Evolutionary conservation across 164 flowering plant species (phyloP), one percentile per base, ranked within the genome.

Genomic region (Protea cynaroides): DNA sequence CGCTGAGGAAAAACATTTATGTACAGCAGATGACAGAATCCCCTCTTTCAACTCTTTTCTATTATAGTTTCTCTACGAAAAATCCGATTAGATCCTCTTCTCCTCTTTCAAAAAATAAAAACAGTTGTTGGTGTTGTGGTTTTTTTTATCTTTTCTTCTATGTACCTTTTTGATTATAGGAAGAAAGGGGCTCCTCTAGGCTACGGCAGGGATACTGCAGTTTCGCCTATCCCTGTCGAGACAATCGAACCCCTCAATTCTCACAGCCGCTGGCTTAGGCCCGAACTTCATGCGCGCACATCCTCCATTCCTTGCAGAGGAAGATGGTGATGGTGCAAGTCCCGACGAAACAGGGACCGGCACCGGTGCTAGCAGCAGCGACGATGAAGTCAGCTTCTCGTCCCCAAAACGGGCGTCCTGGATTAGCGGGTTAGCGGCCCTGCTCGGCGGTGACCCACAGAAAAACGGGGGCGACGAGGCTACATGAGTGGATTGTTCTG

Each of bases 241-340:
- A 72, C 92, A 86, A 65, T 86, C 88, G 62, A 89, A 89, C 44
- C 96, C 96, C 75, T 88, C 92, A 58, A 89, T 73, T 68, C 92
- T 80, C 74, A 89, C 92, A 25, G 89, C 79, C 0, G 90, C 92
- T 1, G 96, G 88, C 60, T 89, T 89, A 19, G 74, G 83, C 62
- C 90, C 96, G 61, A 80, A 77, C 66, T 80, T 82, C 68, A 79
- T 70, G 46, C 88, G 79, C 36, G 50, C 82, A 73, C 85, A 85
- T 1, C 88, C 83, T 49, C 75, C 82, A 66, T 81, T 84, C 19
- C 78, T 69, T 15, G 84, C 64, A 1, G 90, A 78, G 8, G 85
- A 71, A 4, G 89, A 71, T 52, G 86, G 77, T 7, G 83, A 78
- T 17, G 72, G 25, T 1, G 69, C 53, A 11, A 65, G 17, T 49